Percentiles rank a stretch among this genome's conserved stretches.
These are phyloP conservation scores for Fusarium euwallaceae DNA, from an alignment of 2,329 filamentous ascomycete species.

Conservation along the genomic window DNA sequence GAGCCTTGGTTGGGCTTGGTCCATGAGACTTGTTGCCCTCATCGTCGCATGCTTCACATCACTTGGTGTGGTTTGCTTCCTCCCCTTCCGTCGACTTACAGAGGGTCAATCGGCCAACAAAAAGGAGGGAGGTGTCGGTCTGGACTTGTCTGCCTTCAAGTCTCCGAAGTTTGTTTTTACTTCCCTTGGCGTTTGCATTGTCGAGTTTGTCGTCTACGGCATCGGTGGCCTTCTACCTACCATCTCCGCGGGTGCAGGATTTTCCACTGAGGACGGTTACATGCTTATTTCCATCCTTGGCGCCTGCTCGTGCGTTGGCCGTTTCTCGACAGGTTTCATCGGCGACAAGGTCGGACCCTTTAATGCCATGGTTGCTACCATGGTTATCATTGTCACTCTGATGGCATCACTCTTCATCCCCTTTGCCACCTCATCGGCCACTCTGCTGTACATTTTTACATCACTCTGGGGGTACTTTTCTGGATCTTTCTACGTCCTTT, in stretches of 20 bases:
- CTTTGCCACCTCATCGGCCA: conserved; percentile 53
- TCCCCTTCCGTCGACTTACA: conserved; percentile 44
- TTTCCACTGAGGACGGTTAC: conserved; percentile 54
- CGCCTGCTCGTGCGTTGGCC: conserved; percentile 56
- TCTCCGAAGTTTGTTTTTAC: conserved; percentile 56
- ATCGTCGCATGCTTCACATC: conserved; percentile 43
- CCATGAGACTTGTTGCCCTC: conserved; percentile 48
- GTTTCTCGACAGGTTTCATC: conserved; percentile 56
- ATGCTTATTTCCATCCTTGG: conserved; percentile 59
- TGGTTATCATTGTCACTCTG: conserved; percentile 52
- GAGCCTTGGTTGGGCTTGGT: conserved; percentile 49
- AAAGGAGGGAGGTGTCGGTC: not conserved
- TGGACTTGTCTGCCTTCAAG: conserved; percentile 56
- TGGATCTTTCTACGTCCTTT: conserved; percentile 59
- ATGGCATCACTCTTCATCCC: conserved; percentile 59
- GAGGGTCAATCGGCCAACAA: not conserved
- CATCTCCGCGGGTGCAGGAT: conserved; percentile 52
- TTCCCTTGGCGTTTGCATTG: conserved; percentile 55
- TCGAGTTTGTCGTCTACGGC: conserved; percentile 64
- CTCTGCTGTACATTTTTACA: conserved; percentile 57
- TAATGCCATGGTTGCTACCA: conserved; percentile 47
- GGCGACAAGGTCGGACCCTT: conserved; percentile 59
- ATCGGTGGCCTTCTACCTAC: conserved; percentile 60
- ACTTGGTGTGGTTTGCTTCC: conserved; percentile 50
- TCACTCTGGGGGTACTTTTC: conserved; percentile 63